Conservation (phyloP, 805 yeast species). For the Kazachstania psychrophila region DNA sequence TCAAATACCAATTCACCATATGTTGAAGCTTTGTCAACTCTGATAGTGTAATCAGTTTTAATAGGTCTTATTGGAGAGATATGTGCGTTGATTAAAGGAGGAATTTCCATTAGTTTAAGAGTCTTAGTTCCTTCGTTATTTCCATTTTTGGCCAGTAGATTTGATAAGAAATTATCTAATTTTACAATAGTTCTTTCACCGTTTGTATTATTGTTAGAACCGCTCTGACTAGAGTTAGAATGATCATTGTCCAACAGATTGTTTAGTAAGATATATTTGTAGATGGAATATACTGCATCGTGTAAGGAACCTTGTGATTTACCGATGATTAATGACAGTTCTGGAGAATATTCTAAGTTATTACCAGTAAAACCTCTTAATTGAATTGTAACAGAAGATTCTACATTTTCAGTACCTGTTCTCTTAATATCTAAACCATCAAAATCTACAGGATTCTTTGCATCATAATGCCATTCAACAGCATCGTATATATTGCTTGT, state of each 20-base stretch:
- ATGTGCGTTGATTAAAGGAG: slow-evolving; percentile 38
- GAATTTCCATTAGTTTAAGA: slow-evolving; percentile 43
- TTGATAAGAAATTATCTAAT: slow-evolving; percentile 39
- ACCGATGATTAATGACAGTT: slow-evolving; percentile 64
- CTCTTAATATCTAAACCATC: slow-evolving; percentile 88
- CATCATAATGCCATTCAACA: slow-evolving; percentile 86
- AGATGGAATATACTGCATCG: slow-evolving; percentile 66
- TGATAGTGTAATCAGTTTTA: slow-evolving; percentile 60
- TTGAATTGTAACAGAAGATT: slow-evolving; percentile 68
- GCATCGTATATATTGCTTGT: slow-evolving; percentile 15
- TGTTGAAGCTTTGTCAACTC: slow-evolving; percentile 68
- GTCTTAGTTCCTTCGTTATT: slow-evolving; percentile 7
- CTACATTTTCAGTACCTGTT: slow-evolving; percentile 55
- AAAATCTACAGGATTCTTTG: slow-evolving; percentile 45
- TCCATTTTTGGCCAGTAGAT: slow-evolving; percentile 27
- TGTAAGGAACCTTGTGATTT: slow-evolving; percentile 74
- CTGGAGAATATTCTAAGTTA: slow-evolving; percentile 50
- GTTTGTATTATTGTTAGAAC: slow-evolving; percentile 13
- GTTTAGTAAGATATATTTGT: slow-evolving; percentile 71
- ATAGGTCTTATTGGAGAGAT: slow-evolving; percentile 74
- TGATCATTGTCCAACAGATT: slow-evolving; percentile 35
- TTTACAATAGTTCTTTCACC: slow-evolving; percentile 48
- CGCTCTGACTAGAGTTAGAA: slow-evolving; percentile 1
- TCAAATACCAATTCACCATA: slow-evolving; percentile 77
- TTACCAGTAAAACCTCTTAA: slow-evolving; percentile 67